phyloP scores from a whole-genome alignment of 139 green algal species.

The Micromonas commoda region DNA sequence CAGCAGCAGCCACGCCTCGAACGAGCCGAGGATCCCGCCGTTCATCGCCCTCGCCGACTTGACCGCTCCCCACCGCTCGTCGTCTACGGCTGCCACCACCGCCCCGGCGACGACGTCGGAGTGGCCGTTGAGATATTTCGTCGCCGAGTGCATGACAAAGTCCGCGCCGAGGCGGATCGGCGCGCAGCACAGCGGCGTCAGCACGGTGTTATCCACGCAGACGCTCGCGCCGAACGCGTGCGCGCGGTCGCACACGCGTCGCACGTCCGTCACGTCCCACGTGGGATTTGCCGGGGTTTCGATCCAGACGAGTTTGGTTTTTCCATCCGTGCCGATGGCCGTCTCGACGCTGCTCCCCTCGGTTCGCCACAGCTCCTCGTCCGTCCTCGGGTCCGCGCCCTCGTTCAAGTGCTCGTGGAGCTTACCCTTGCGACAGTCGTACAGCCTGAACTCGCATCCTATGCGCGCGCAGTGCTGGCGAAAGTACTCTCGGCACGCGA shows the following conservation, averaged over 20 bases:
- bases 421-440: slow-evolving; percentile 7
- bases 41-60: not conserved
- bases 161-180: slow-evolving; percentile 61
- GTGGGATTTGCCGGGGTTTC: slow-evolving; percentile 15
- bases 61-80: not conserved
- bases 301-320: slow-evolving; percentile 18
- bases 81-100: not conserved
- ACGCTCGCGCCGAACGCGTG: not conserved
- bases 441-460: not conserved
- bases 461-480: not conserved
- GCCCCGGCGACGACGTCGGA: slow-evolving; percentile 81
- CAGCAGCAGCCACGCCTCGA: slow-evolving; percentile 90
- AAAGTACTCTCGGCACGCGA: not conserved
- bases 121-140: slow-evolving; percentile 93
- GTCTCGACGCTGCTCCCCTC: not conserved
- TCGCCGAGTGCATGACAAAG: slow-evolving; percentile 91
- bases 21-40: slow-evolving; percentile 67
- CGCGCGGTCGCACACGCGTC: not conserved
- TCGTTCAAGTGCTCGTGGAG: not conserved
- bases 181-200: slow-evolving; percentile 52
- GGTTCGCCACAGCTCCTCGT: not conserved
- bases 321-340: not conserved
- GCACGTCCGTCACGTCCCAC: slow-evolving; percentile 7
- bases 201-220: slow-evolving; percentile 8
- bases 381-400: too few relatives aligned